Conservation (phyloP, 1,139 yeast species). For the Diutina sp. region DNA sequence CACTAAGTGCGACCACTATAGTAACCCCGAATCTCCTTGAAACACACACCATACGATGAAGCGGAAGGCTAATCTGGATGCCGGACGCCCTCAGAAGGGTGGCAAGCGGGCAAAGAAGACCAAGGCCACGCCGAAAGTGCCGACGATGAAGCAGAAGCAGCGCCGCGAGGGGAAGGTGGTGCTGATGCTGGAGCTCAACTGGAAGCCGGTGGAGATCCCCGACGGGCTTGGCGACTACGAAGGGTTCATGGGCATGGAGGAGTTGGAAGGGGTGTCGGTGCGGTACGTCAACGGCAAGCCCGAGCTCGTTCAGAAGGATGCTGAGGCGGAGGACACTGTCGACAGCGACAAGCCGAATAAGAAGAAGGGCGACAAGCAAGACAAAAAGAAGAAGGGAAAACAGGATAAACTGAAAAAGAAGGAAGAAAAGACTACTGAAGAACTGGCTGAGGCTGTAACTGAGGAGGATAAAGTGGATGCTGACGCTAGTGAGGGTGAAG, state of each 20-base stretch:
- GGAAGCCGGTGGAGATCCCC: conserved; percentile 79
- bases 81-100: background rate
- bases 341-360: conserved; percentile 4
- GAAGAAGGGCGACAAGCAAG: conserved; percentile 2
- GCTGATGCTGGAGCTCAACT: conserved; percentile 38
- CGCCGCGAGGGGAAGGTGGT: conserved; percentile 29
- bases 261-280: conserved; percentile 85
- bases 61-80: background rate
- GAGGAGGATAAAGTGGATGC: background rate
- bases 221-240: conserved; percentile 78
- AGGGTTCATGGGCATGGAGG: conserved; percentile 88
- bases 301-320: conserved; percentile 37
- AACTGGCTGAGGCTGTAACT: conserved; percentile 6
- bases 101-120: background rate
- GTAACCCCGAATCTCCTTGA: background rate
- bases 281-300: conserved; percentile 53
- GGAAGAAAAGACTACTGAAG: conserved; percentile 5
- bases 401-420: conserved; percentile 7
- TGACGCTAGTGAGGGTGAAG: background rate
- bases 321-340: conserved; percentile 17
- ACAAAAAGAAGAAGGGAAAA: conserved; percentile 6
- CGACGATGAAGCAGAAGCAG: conserved; percentile 20
- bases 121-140: conserved; percentile 8
- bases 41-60: background rate
- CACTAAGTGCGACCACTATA: background rate